These are phyloP conservation scores for Lentinula guzmanii DNA, from an alignment of 768 basidiomycete genomes.

Conservation along the genomic window DNA sequence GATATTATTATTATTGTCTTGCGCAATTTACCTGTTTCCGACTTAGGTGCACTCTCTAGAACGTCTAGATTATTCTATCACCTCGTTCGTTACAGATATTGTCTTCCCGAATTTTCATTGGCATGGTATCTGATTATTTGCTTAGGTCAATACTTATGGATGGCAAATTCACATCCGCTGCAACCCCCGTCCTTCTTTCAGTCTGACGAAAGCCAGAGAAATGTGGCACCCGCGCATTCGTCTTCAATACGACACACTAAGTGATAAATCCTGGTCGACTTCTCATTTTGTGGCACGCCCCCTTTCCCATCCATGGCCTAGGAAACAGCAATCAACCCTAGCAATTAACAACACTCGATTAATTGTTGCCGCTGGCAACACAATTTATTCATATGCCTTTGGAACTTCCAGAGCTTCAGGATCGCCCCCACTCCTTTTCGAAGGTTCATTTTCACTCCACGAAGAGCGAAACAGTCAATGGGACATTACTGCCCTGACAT, in stretches of 20 bases:
- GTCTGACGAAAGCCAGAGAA: slow-evolving; percentile 36
- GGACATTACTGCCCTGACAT: slow-evolving; percentile 53
- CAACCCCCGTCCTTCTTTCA: slow-evolving; percentile 50
- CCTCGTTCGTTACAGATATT: slow-evolving; percentile 33
- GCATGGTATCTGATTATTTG: neutral
- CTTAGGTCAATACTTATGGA: slow-evolving; percentile 55
- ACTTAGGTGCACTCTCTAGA: slow-evolving; percentile 34
- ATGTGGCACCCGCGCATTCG: slow-evolving; percentile 38
- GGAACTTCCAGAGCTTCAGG: slow-evolving; percentile 20
- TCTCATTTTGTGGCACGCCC: slow-evolving; percentile 57
- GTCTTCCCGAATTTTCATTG: neutral
- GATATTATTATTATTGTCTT: slow-evolving; percentile 35
- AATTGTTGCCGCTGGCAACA: slow-evolving; percentile 53
- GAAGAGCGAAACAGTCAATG: slow-evolving; percentile 24
- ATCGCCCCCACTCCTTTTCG: slow-evolving; percentile 40
- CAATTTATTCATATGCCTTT: slow-evolving; percentile 55
- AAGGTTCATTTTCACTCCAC: slow-evolving; percentile 37
- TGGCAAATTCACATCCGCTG: slow-evolving; percentile 48
- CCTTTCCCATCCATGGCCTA: slow-evolving; percentile 51
- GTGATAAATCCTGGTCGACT: slow-evolving; percentile 48
- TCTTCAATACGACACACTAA: slow-evolving; percentile 44
- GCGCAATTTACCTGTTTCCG: slow-evolving; percentile 34
- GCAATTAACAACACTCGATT: slow-evolving; percentile 51
- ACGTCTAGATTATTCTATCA: slow-evolving; percentile 31
- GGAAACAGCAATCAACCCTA: slow-evolving; percentile 50